Conservation (phyloP, 441 rosid species). For the Eugenia klotzschiana region DNA sequence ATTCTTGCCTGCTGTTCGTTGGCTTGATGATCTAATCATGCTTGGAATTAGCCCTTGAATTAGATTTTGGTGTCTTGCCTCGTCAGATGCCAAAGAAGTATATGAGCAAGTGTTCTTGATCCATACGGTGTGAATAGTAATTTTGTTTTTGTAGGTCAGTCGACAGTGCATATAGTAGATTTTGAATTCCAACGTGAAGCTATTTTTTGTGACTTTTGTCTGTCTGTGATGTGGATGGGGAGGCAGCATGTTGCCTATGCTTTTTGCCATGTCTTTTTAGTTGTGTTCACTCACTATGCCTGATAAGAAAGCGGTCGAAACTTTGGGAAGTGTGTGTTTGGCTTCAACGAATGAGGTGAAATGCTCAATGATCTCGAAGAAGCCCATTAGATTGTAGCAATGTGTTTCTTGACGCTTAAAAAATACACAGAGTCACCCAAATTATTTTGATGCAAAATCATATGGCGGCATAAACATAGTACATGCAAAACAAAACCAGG, state of each 20-base stretch:
- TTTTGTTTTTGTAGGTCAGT: neutral
- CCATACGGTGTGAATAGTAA: neutral
- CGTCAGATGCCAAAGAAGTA: too few relatives aligned
- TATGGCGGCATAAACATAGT: neutral
- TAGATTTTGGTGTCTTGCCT: neutral
- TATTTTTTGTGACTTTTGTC: neutral
- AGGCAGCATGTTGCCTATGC: neutral
- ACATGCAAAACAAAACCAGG: neutral
- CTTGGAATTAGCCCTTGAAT: neutral
- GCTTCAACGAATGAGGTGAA: neutral
- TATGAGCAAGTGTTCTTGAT: neutral
- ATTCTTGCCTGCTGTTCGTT: neutral
- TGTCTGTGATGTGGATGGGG: neutral
- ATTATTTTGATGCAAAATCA: neutral
- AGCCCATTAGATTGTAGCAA: neutral
- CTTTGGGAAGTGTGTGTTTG: neutral
- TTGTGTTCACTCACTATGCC: neutral
- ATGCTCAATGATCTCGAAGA: neutral
- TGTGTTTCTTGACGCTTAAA: neutral
- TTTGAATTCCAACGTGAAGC: neutral
- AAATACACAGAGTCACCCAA: neutral
- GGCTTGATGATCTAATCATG: neutral
- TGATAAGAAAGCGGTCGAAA: neutral
- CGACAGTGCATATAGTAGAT: neutral
- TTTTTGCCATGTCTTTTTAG: neutral